Conservation (phyloP, 176 grass and related monocot genomes). For the Hyparrhenia diplandra region DNA sequence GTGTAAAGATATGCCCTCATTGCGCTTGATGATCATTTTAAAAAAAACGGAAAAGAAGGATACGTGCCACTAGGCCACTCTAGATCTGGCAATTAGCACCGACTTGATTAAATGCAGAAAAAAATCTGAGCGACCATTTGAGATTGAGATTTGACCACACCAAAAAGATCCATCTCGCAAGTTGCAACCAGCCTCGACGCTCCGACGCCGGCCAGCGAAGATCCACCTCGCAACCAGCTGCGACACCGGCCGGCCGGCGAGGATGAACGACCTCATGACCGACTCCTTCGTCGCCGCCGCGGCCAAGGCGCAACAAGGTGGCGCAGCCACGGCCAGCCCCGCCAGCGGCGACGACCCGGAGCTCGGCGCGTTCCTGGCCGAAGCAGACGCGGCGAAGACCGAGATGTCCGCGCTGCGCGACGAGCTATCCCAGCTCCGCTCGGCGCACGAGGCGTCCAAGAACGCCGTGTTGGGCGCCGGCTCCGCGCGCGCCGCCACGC, state of each 20-base stretch:
- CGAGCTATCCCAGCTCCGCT: constrained; percentile 34
- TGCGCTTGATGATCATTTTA: too few relatives aligned
- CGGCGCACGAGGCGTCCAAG: constrained; percentile 50
- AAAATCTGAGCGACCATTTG: background rate
- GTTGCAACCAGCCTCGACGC: background rate
- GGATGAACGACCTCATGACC: constrained; percentile 65
- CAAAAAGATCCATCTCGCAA: constrained; percentile 7
- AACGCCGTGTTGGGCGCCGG: constrained; percentile 21
- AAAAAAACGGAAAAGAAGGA: too few relatives aligned
- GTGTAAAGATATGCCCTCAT: background rate
- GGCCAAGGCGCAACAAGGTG: constrained; percentile 7
- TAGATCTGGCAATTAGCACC: background rate
- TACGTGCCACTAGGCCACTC: background rate
- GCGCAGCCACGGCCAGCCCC: background rate
- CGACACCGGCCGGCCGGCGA: background rate
- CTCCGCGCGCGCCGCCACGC: constrained; percentile 20
- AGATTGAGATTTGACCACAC: background rate
- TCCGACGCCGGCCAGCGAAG: background rate
- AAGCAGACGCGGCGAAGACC: constrained; percentile 46
- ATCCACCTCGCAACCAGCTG: background rate
- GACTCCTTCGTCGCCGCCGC: constrained; percentile 49
- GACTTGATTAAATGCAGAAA: background rate
- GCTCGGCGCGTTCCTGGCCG: constrained; percentile 46
- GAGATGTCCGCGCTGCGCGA: constrained; percentile 42
- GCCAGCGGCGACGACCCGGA: background rate